These are phyloP conservation scores for Tylopilus vinaceipallidus DNA, from an alignment of 768 basidiomycete genomes.

Conservation along the genomic window DNA sequence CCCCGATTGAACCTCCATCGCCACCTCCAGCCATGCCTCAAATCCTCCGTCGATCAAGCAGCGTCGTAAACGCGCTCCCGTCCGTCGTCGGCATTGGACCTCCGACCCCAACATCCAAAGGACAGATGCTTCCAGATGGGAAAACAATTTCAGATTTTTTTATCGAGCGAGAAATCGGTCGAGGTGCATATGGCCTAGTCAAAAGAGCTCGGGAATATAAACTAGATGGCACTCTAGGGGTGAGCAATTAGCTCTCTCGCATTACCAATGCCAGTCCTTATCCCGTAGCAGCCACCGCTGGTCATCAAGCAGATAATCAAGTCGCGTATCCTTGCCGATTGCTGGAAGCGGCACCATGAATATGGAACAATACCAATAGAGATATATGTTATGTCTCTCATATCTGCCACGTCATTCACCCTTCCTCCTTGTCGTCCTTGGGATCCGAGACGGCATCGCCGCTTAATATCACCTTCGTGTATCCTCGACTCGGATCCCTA, in stretches of 20 bases:
- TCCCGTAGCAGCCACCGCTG: slow-evolving; percentile 62
- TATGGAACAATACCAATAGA: slow-evolving; percentile 98
- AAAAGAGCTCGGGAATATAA: slow-evolving; percentile 82
- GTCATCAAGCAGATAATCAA: slow-evolving; percentile 99
- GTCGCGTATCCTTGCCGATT: slow-evolving; percentile 96
- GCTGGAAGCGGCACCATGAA: slow-evolving; percentile 97
- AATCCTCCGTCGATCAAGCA: slow-evolving; percentile 61
- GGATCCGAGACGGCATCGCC: slow-evolving; percentile 62
- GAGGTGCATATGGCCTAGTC: slow-evolving; percentile 94
- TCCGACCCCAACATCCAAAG: slow-evolving; percentile 51
- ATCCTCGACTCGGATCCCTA: slow-evolving; percentile 25
- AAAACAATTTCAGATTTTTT: slow-evolving; percentile 83
- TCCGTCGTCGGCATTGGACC: slow-evolving; percentile 57
- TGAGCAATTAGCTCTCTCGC: slow-evolving; percentile 42
- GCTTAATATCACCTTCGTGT: slow-evolving; percentile 21
- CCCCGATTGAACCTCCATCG: slow-evolving; percentile 71
- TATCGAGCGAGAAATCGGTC: slow-evolving; percentile 84
- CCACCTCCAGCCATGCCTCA: slow-evolving; percentile 59
- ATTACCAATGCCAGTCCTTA: slow-evolving; percentile 3
- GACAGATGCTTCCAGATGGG: slow-evolving; percentile 42
- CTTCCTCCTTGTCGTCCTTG: slow-evolving; percentile 80
- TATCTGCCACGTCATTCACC: slow-evolving; percentile 77
- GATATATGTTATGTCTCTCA: slow-evolving; percentile 90
- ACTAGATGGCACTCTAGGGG: slow-evolving; percentile 76
- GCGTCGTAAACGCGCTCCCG: slow-evolving; percentile 62